Conservation (phyloP, 1,284 basidiomycete species). For the Bondarzewia mesenterica region DNA sequence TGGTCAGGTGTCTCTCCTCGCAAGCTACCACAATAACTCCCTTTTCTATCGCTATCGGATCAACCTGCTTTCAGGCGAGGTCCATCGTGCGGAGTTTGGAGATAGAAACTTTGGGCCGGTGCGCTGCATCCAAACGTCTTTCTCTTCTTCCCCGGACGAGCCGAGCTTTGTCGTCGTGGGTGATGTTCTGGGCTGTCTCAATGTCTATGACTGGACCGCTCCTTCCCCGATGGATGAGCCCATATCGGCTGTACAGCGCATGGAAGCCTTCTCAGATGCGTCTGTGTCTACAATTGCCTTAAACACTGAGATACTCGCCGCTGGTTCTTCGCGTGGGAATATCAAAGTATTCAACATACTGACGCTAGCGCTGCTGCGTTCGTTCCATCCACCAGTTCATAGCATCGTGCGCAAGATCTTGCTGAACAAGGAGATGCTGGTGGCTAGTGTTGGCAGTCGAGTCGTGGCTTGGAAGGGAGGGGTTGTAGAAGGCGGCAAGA, state of each 20-base stretch:
- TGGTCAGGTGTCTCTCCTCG: constrained; percentile 25
- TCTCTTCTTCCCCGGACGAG: constrained; percentile 28
- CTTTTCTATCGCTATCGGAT: constrained; percentile 39
- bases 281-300: constrained; percentile 56
- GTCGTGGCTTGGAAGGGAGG: constrained; percentile 63
- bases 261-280: constrained; percentile 54
- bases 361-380: constrained; percentile 46
- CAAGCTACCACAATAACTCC: constrained; percentile 36
- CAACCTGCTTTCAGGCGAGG: constrained; percentile 21
- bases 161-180: constrained; percentile 48
- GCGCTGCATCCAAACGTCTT: constrained; percentile 38
- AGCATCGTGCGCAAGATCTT: constrained; percentile 55
- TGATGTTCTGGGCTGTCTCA: constrained; percentile 50
- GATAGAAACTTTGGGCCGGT: constrained; percentile 41
- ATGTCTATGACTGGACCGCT: constrained; percentile 47
- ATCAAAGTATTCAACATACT: constrained; percentile 63
- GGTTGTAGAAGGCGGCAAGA: constrained; percentile 21
- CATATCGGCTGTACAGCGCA: constrained; percentile 32
- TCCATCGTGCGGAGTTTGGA: constrained; percentile 41
- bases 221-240: constrained; percentile 10
- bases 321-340: constrained; percentile 57
- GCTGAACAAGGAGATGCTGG: constrained; percentile 52
- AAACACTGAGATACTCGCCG: constrained; percentile 48
- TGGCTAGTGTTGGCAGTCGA: constrained; percentile 55
- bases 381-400: constrained; percentile 40